These are phyloP conservation scores for Globisporangium takayamanum DNA, from an alignment of 352 stramenopile genomes.

Conservation along the genomic window DNA sequence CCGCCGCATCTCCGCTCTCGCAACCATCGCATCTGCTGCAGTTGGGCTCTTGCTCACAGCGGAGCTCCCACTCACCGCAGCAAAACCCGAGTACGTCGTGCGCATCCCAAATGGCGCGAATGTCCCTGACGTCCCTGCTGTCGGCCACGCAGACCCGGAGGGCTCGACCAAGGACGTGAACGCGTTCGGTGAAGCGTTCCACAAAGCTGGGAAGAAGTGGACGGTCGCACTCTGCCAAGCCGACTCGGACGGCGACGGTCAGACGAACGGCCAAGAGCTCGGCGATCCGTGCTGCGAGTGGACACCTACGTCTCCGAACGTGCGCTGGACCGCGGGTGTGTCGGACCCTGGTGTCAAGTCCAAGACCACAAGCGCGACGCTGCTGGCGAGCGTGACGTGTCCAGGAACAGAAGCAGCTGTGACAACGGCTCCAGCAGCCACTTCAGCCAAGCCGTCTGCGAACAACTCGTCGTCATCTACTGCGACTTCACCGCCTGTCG, in stretches of 20 bases:
- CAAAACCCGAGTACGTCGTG: conserved; percentile 5
- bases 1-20: no score
- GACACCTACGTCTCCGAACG: conserved; percentile 3
- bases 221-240: conserved; percentile 22
- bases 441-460: no score
- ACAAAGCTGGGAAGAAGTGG: conserved; percentile 27
- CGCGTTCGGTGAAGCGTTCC: conserved; percentile 29
- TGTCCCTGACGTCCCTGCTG: conserved; percentile 18
- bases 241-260: conserved; percentile 36
- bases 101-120: conserved; percentile 36
- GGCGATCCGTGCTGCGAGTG: conserved; percentile 46
- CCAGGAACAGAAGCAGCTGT: not conserved
- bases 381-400: conserved; percentile 17
- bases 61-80: no score
- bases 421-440: no score
- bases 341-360: conserved; percentile 21
- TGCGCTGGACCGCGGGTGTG: conserved; percentile 17
- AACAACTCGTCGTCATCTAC: no score
- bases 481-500: no score
- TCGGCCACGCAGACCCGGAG: conserved; percentile 24
- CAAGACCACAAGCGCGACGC: conserved; percentile 14
- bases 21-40: no score
- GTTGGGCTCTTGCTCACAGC: no score
- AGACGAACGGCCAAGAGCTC: conserved; percentile 54
- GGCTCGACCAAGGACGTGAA: conserved; percentile 10